Percentiles rank a stretch among this genome's conserved stretches.
These are phyloP conservation scores for Boeremia exigua DNA, from an alignment of 2,329 filamentous ascomycete species.

Conservation along the genomic window DNA sequence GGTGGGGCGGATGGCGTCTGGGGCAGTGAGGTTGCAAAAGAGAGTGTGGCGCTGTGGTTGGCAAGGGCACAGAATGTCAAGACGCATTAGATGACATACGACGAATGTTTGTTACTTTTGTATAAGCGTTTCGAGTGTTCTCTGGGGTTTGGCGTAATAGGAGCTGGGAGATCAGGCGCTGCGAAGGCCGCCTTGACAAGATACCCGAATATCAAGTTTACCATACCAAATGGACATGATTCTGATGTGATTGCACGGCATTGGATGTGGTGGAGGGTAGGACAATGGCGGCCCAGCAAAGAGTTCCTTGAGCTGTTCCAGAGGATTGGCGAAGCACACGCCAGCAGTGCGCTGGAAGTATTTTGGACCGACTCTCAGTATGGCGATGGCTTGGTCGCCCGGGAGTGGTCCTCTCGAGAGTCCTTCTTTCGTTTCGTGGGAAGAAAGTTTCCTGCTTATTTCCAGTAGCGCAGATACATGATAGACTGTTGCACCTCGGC, in stretches of 20 bases:
- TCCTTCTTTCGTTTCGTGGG: neutral
- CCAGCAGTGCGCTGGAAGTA: neutral
- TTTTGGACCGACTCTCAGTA: slow-evolving; percentile 4
- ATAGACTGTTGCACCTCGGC: slow-evolving; percentile 19
- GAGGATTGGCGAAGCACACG: slow-evolving; percentile 3
- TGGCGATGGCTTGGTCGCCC: neutral
- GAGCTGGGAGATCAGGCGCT: slow-evolving; percentile 18
- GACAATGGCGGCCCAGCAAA: slow-evolving; percentile 14
- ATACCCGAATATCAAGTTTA: slow-evolving; percentile 16
- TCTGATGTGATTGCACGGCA: neutral
- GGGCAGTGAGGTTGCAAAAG: slow-evolving; percentile 66
- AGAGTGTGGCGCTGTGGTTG: slow-evolving; percentile 68
- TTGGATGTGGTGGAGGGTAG: slow-evolving; percentile 8
- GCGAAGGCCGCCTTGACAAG: slow-evolving; percentile 11
- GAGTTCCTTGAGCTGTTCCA: slow-evolving; percentile 14
- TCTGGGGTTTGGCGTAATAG: slow-evolving; percentile 14
- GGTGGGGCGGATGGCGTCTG: slow-evolving; percentile 68
- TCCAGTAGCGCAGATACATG: neutral
- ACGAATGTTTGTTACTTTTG: neutral
- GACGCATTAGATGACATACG: slow-evolving; percentile 27
- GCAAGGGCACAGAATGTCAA: slow-evolving; percentile 47
- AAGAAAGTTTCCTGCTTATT: neutral
- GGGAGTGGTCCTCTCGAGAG: neutral
- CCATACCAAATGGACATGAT: neutral
- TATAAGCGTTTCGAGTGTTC: slow-evolving; percentile 1